phyloP scores from a whole-genome alignment of 352 stramenopile species.

The Pseudoperonospora humuli region DNA sequence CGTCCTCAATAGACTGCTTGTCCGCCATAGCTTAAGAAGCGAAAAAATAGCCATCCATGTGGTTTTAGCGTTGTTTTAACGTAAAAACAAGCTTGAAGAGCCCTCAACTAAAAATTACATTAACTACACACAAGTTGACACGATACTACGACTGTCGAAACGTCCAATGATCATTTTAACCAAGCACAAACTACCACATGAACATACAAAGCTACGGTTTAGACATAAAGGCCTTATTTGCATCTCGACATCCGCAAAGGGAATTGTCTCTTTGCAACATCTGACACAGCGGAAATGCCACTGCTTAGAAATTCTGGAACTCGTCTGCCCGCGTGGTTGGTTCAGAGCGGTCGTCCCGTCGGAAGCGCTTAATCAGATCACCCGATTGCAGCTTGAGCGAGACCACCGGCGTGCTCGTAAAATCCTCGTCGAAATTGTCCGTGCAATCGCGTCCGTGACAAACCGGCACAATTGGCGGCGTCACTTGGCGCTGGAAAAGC shows the following conservation, averaged over 20 bases:
- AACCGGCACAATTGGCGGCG: conserved; percentile 55
- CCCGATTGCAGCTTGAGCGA: conserved; percentile 30
- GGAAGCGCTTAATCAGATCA: conserved; percentile 30
- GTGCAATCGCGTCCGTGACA: conserved; percentile 54
- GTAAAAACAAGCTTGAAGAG: no score
- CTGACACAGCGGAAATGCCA: conserved; percentile 2
- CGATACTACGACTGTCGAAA: conserved; percentile 22
- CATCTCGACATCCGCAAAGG: background rate
- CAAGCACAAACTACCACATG: background rate
- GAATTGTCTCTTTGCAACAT: conserved; percentile 1
- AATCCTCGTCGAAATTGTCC: conserved; percentile 82
- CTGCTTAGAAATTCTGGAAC: conserved; percentile 28
- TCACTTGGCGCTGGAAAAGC: conserved; percentile 50
- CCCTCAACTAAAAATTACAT: no score
- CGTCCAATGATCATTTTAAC: conserved; percentile 2
- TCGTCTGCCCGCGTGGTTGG: conserved; percentile 17
- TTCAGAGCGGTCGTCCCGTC: conserved; percentile 22
- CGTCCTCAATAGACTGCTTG: conserved; percentile 9
- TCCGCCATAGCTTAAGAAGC: conserved; percentile 18
- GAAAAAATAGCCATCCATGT: background rate
- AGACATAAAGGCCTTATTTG: background rate
- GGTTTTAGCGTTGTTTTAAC: no score
- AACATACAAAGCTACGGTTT: background rate
- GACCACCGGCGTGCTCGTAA: conserved; percentile 54
- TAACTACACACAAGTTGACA: no score